phyloP scores from a whole-genome alignment of 495 filamentous ascomycete genomes.

The Baudoinia panamericana region DNA sequence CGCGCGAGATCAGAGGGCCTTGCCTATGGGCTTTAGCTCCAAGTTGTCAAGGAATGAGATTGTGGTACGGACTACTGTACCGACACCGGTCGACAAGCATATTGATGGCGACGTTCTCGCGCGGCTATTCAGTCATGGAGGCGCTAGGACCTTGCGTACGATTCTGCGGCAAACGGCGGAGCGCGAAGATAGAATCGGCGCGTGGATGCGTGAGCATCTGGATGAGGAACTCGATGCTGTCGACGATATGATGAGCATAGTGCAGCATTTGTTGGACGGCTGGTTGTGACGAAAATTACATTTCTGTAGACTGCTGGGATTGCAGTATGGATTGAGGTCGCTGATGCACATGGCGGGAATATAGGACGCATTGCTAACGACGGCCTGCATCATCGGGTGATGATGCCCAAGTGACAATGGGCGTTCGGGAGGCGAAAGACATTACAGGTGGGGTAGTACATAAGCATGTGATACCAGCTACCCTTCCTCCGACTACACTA shows the following conservation, averaged over 20 bases:
- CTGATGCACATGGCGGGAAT: too few species aligned
- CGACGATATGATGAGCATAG: conserved; percentile 3
- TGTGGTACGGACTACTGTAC: conserved; percentile 3
- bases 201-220: conserved; percentile 14
- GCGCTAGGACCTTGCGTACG: conserved; percentile 2
- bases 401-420: too few species aligned
- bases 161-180: conserved; percentile 4
- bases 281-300: conserved; percentile 12
- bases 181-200: conserved; percentile 6
- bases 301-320: too few species aligned
- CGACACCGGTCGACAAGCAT: conserved; percentile 8
- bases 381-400: too few species aligned
- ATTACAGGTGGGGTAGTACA: too few species aligned
- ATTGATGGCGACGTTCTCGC: conserved; percentile 20
- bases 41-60: conserved; percentile 2
- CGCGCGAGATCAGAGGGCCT: conserved; percentile 1
- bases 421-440: too few species aligned
- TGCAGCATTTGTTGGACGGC: conserved; percentile 6
- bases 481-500: too few species aligned
- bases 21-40: conserved; percentile 7
- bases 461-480: too few species aligned
- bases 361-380: too few species aligned
- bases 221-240: conserved; percentile 12
- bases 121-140: conserved; percentile 11
- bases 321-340: too few species aligned